Conservation (phyloP, 805 yeast genomes). For the Grigorovia transvaalensis region DNA sequence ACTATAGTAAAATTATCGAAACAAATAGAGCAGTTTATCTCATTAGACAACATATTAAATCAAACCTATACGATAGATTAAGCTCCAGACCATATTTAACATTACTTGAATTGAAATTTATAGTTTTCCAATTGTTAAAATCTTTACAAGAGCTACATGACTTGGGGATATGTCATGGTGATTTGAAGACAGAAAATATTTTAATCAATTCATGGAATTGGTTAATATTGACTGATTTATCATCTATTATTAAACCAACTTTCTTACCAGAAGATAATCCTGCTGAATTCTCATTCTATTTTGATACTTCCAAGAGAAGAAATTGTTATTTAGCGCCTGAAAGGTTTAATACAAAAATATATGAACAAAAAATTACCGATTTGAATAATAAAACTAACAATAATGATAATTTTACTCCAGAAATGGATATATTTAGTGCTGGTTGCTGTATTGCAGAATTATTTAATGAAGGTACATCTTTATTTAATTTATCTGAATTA, state of each 20-base stretch:
- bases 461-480: conserved; percentile 74
- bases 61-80: conserved; percentile 78
- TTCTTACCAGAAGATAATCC: conserved; percentile 89
- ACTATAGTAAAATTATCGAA: conserved; percentile 66
- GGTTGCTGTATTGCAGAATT: conserved; percentile 90
- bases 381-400: conserved; percentile 10
- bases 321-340: conserved; percentile 93
- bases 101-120: conserved; percentile 71
- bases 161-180: conserved; percentile 67
- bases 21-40: conserved; percentile 89
- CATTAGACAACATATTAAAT: conserved; percentile 68
- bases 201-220: conserved; percentile 84
- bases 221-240: conserved; percentile 73
- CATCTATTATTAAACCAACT: conserved; percentile 66
- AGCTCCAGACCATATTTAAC: conserved; percentile 82
- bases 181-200: conserved; percentile 82
- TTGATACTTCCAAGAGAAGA: conserved; percentile 81
- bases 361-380: conserved; percentile 3
- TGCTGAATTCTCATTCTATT: conserved; percentile 80
- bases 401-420: conserved; percentile 32
- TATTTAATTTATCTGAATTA: conserved; percentile 77
- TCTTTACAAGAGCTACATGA: conserved; percentile 56
- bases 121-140: conserved; percentile 68
- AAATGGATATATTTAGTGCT: conserved; percentile 73
- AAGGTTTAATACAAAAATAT: conserved; percentile 41